Base-by-base conservation (phyloP, 2,329 filamentous ascomycete species). In the Hypomyces rosellus region DNA sequence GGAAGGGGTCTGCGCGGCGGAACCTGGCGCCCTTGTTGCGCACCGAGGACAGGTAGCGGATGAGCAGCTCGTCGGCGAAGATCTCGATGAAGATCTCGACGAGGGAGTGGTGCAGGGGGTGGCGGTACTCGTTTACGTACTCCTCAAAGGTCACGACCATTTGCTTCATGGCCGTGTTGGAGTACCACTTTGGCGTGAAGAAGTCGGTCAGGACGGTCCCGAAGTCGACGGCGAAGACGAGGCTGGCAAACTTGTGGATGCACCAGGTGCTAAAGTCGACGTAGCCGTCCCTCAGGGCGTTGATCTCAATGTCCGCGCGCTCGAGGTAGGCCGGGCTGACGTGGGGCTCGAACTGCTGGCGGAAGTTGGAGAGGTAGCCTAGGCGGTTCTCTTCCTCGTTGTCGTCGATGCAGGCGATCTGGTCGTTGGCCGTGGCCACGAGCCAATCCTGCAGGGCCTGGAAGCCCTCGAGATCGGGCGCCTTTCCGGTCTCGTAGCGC, bases 401-500 rank as follows among this genome's bases (percentile, higher is more conserved):
- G 63, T 97, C 95, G 67, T 97, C 93, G 62, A 99, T 96, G 69
- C 90, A 96, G 50, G 91, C 91, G 65, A 99, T 97, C 68, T 99
- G 93, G 70, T 99, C 93, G 71, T 99, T 99, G 59, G 95, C 93
- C 51, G 95, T 89, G 42, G 93, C 91, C 48, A 99, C 84, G 50
- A 99, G 85, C 90, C 92, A 99, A 71, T 99, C 93, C 65, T 95
- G 88, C 25, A 96, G 74, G 3, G 86, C 82, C 65, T 95, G 89
- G 62, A 87, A 84, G 14, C 82, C 79, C 48, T 86, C 81, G 8
- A 83, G 68, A 45, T 84, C 81, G 4, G 75, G 65, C 12, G 73
- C 69, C 54, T 68, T 74, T 52, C 70, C 74, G 3, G 69, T 64
- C 66, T 86, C 85, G 68, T 89, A 95, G 61, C 84, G 86, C 45